Percentiles rank a stretch among this genome's conserved stretches.
Evolutionary conservation across 192 early-diverging fungal species (phyloP).

Genomic region (Coemansia sp.): DNA sequence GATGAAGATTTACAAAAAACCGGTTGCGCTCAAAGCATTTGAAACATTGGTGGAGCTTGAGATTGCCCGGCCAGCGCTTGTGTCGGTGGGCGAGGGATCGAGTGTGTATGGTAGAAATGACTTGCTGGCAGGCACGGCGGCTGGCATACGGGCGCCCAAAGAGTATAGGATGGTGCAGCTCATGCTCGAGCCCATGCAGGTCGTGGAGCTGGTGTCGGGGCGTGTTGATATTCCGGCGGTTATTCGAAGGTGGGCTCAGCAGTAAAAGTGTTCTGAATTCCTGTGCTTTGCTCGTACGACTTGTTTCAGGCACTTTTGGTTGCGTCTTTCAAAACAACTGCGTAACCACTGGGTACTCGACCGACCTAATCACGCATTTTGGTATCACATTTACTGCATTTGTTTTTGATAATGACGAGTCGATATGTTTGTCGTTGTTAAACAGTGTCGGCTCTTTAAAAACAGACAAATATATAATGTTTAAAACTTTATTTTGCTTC

Average conservation of each 20-base stretch:
- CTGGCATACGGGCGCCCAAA: slow-evolving; percentile 67
- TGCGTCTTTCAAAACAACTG: not conserved
- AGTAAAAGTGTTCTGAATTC: not conserved
- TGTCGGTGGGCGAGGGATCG: slow-evolving; percentile 1
- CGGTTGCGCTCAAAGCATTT: slow-evolving; percentile 87
- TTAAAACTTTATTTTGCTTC: not conserved
- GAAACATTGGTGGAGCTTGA: slow-evolving; percentile 74
- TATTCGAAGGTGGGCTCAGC: slow-evolving; percentile 64
- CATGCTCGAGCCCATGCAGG: slow-evolving; percentile 69
- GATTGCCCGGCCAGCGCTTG: slow-evolving; percentile 57
- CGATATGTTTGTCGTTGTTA: not conserved
- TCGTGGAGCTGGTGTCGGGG: slow-evolving; percentile 61
- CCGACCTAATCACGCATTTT: not conserved
- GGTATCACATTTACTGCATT: slow-evolving; percentile 5
- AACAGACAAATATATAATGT: not conserved
- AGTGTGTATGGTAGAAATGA: slow-evolving; percentile 32
- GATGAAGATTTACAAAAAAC: slow-evolving; percentile 72
- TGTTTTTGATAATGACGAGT: not conserved
- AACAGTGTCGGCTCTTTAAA: not conserved
- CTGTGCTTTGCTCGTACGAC: not conserved
- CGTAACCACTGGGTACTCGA: not conserved
- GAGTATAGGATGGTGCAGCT: slow-evolving; percentile 85
- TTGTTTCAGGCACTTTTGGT: not conserved
- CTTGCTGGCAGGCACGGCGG: slow-evolving; percentile 36
- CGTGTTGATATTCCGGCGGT: slow-evolving; percentile 64